phyloP scores from a whole-genome alignment of 176 grass and related monocot genomes.

The Avena insularis region DNA sequence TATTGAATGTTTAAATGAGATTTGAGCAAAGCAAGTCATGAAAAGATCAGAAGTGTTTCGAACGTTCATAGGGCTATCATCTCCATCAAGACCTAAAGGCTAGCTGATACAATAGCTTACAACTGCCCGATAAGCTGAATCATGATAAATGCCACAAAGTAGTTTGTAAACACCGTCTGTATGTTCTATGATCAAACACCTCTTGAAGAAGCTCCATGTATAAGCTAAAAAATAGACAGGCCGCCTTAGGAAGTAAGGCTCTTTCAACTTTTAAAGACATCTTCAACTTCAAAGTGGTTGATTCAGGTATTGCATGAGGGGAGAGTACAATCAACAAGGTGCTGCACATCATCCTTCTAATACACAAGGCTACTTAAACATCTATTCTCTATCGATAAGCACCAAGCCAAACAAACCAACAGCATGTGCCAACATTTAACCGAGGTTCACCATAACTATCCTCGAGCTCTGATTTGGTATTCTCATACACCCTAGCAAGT shows the following conservation, averaged over 20 bases:
- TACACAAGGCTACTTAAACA: background rate
- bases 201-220: constrained; percentile 33
- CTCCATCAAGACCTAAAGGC: background rate
- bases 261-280: background rate
- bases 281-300: background rate
- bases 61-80: background rate
- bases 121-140: background rate
- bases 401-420: background rate
- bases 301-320: too few relatives aligned
- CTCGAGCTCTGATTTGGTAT: background rate
- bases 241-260: background rate
- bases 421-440: background rate
- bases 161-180: background rate
- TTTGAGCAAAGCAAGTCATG: background rate
- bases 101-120: background rate
- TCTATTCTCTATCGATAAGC: background rate
- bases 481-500: background rate
- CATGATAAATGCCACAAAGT: background rate
- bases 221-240: background rate
- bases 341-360: constrained; percentile 14
- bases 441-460: background rate
- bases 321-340: background rate
- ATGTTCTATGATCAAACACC: background rate
- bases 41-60: background rate
- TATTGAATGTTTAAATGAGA: background rate